phyloP scores from a whole-genome alignment of 1,139 yeast species.

The Suhomyces chickasaworum region DNA sequence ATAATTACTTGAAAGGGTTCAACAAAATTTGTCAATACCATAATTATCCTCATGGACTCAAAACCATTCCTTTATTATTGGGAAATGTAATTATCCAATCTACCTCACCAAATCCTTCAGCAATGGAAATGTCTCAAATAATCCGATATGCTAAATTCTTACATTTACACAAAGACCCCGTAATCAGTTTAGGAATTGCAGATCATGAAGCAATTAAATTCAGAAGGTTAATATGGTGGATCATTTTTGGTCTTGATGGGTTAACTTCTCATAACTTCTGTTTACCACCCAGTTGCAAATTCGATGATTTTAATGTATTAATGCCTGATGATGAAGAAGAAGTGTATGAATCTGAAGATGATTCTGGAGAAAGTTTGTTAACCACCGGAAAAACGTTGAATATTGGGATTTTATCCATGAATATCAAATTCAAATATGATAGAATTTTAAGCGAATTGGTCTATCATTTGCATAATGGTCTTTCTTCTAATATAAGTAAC shows the following conservation, averaged over 20 bases:
- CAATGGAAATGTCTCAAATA: conserved; percentile 52
- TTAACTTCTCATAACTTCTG: conserved; percentile 59
- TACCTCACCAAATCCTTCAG: conserved; percentile 58
- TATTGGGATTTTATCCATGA: conserved; percentile 45
- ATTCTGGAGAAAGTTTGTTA: conserved; percentile 6
- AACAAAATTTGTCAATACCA: conserved; percentile 52
- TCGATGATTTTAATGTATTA: conserved; percentile 58
- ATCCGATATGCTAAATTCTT: conserved; percentile 57
- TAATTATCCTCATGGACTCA: conserved; percentile 55
- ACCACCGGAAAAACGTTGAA: conserved; percentile 31
- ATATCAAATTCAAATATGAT: conserved; percentile 55
- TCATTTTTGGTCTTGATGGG: conserved; percentile 60
- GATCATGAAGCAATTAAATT: conserved; percentile 52
- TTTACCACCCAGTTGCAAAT: conserved; percentile 56
- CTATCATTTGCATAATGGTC: conserved; percentile 43
- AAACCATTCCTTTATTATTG: conserved; percentile 46
- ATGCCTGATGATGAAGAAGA: conserved; percentile 54
- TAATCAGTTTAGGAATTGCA: conserved; percentile 47
- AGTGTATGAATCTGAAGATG: conserved; percentile 27
- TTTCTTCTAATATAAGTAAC: conserved; percentile 36
- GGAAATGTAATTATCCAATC: conserved; percentile 57
- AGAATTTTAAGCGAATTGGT: conserved; percentile 56
- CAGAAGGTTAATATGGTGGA: conserved; percentile 66
- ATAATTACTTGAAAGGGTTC: conserved; percentile 48
- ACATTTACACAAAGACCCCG: conserved; percentile 62